Conservation (phyloP, 2,329 filamentous ascomycete genomes). For the Raffaelea deltoideospora region DNA sequence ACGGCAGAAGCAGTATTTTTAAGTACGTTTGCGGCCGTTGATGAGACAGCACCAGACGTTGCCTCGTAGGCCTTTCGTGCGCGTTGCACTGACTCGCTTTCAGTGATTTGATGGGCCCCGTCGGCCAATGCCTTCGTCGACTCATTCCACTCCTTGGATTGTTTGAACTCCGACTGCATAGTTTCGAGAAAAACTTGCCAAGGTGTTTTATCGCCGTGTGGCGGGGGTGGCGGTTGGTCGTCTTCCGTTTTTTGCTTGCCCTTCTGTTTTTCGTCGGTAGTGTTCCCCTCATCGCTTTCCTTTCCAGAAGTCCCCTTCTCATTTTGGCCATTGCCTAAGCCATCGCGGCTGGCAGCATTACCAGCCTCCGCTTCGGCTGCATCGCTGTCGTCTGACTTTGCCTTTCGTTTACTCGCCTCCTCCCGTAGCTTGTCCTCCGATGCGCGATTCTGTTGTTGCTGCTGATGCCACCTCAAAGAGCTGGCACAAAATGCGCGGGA, state of each 20-base stretch:
- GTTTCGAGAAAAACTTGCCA: conserved; percentile 99
- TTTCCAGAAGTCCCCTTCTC: conserved; percentile 24
- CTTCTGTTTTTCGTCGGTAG: conserved; percentile 32
- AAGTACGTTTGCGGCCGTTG: conserved; percentile 63
- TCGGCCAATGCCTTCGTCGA: conserved; percentile 89
- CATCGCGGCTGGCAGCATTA: conserved; percentile 15
- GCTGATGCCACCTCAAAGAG: conserved; percentile 11
- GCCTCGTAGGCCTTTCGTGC: conserved; percentile 78
- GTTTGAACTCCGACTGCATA: conserved; percentile 84
- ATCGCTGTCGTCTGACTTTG: not conserved
- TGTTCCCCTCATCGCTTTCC: conserved; percentile 27
- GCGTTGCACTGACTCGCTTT: conserved; percentile 79
- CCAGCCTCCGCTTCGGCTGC: conserved; percentile 18
- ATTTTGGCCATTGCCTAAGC: conserved; percentile 21
- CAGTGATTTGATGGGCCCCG: conserved; percentile 77
- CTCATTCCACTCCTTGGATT: conserved; percentile 98
- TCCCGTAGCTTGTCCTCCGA: conserved; percentile 10
- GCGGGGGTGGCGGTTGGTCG: conserved; percentile 71
- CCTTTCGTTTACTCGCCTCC: conserved; percentile 9
- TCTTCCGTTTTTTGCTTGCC: conserved; percentile 34
- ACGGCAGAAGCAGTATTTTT: conserved; percentile 77
- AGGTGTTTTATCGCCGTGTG: conserved; percentile 93
- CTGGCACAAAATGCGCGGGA: conserved; percentile 22
- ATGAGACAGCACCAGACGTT: conserved; percentile 68
- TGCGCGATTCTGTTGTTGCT: conserved; percentile 14